Evolutionary conservation across 805 yeast genomes (phyloP).

Genomic region (Pichia thaimueangensis): DNA sequence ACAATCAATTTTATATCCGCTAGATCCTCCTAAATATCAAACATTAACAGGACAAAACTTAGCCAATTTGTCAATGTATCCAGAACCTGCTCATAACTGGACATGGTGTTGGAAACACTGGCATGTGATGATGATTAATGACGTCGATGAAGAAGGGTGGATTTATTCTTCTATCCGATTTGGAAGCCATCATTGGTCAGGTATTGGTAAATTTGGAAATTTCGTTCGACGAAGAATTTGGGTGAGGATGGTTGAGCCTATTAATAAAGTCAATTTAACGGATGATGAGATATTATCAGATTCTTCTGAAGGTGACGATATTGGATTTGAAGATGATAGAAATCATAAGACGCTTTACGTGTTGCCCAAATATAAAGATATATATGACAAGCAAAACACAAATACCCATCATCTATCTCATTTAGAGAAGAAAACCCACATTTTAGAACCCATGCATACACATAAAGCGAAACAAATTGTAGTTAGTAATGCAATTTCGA

Average conservation of each 20-base stretch:
- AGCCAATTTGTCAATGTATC: constrained; percentile 27
- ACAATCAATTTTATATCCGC: constrained; percentile 38
- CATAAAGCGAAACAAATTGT: no score
- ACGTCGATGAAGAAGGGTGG: constrained; percentile 58
- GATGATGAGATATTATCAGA: background rate
- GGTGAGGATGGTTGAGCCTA: constrained; percentile 31
- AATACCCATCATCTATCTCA: no score
- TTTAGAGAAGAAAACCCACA: no score
- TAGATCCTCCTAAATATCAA: constrained; percentile 48
- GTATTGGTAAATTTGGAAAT: constrained; percentile 42
- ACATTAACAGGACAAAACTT: constrained; percentile 36
- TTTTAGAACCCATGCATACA: no score
- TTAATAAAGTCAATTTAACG: background rate
- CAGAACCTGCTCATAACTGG: constrained; percentile 48
- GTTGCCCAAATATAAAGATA: background rate
- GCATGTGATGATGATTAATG: constrained; percentile 48
- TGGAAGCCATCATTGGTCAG: constrained; percentile 42
- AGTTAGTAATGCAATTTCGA: no score
- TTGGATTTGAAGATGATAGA: background rate
- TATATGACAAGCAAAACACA: no score
- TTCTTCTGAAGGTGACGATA: background rate
- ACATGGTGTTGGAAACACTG: constrained; percentile 50
- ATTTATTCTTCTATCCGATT: constrained; percentile 39
- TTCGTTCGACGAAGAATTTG: constrained; percentile 46
- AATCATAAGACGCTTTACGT: background rate